Evolutionary conservation across 1,284 basidiomycete species (phyloP), one percentile per base, ranked within the genome.

Genomic region (Trametes versicolor): DNA sequence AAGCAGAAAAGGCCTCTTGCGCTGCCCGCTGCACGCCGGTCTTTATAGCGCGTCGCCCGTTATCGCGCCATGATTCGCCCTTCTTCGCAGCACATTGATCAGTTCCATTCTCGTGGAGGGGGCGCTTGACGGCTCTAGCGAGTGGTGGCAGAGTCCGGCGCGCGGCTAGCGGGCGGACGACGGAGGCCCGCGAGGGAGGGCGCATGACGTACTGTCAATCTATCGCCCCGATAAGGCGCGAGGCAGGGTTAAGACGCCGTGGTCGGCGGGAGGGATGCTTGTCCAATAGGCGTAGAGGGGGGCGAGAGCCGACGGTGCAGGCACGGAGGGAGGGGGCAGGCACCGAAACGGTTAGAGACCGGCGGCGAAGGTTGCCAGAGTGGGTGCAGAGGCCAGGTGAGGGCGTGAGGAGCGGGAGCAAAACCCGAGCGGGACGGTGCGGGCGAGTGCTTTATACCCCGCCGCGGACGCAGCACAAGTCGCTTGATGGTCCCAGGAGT

Each of bases 151-250:
- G 47, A 17, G 36, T n/a, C 4, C 29, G 37, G 23, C 52, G 48
- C 60, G 21, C 45, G 45, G 32, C 6, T 4, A 25, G 43, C 21
- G 60, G 19, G 8, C 52, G 48, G 60, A 49, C 60, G 45, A 55
- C 60, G 29, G 36, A 12, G 52, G 29, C 29, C 29, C 29, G 29
- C 29, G 8, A 32, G 50, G n/a, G 45, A 48, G 21, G 43, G 52
- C 61, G 54, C 54, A 62, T 52, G 61, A 57, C 49, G 54, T 54
- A 10, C 23, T 39, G 39, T 41, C 39, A 41, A 15, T 49, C 25
- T 17, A 49, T 4, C 17, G 43, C 49, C 54, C 54, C 47, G 47
- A 37, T 43, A 57, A 39, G 60, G 60, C 32, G 43, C 43, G 43
- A 25, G 41, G 6, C n/a, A 4, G 43, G 34, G 36, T 3, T 23